Conservation (phyloP, 768 basidiomycete genomes). For the Tulasnella sp. region DNA sequence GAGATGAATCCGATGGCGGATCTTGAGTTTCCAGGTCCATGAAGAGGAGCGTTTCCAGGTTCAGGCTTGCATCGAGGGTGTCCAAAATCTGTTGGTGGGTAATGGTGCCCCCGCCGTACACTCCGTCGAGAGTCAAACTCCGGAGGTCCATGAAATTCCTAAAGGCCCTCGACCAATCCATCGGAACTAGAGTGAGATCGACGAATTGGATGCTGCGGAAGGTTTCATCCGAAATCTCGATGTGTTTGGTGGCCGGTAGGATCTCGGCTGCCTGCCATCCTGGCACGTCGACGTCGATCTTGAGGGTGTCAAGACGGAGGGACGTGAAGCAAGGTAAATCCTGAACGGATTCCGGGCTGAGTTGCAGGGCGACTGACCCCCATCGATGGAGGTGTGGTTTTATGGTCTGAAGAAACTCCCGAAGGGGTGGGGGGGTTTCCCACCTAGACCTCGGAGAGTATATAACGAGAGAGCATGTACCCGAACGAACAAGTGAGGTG, state of each 20-base stretch:
- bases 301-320: not conserved
- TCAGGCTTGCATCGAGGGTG: not conserved
- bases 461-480: not conserved
- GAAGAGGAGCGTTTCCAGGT: not conserved
- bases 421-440: not conserved
- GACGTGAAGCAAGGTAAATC: not conserved
- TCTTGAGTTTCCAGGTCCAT: not conserved
- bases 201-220: not conserved
- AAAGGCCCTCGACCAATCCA: not conserved
- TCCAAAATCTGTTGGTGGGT: not conserved
- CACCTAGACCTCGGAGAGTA: not conserved
- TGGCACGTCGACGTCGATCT: not conserved
- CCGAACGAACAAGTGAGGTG: not conserved
- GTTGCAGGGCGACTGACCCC: not conserved
- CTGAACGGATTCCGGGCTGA: not conserved
- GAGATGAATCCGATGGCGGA: not conserved
- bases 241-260: not conserved
- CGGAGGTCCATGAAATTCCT: not conserved
- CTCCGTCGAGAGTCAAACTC: not conserved
- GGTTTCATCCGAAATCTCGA: not conserved
- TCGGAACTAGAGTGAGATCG: not conserved
- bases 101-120: not conserved
- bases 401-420: not conserved
- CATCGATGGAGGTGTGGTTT: not conserved
- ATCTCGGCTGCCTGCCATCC: not conserved